Percentiles rank a stretch among this genome's conserved stretches.
Evolutionary conservation across 352 stramenopile genomes (phyloP).

Genomic region (Halophytophthora batemanensis): DNA sequence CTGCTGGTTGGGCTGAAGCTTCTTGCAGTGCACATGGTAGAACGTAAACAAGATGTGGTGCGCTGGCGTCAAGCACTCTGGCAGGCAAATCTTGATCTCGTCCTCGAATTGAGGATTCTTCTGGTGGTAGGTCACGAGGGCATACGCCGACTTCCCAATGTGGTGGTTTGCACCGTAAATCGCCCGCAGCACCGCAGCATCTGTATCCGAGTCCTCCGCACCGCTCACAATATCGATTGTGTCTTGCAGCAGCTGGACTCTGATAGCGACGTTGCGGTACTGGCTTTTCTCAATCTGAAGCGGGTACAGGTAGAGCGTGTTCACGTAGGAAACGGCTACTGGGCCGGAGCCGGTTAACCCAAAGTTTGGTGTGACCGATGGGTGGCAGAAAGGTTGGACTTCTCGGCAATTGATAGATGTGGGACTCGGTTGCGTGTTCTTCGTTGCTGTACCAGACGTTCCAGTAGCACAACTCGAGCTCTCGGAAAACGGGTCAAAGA

Average conservation of each 20-base stretch:
- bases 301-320: constrained; percentile 65
- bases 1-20: constrained; percentile 47
- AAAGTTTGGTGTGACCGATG: constrained; percentile 25
- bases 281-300: constrained; percentile 62
- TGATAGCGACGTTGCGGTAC: constrained; percentile 64
- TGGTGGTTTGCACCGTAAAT: constrained; percentile 37
- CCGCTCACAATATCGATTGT: constrained; percentile 47
- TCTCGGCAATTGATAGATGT: constrained; percentile 36
- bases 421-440: neutral
- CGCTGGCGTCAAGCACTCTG: constrained; percentile 34
- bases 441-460: neutral
- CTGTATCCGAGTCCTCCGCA: constrained; percentile 27
- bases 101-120: constrained; percentile 75
- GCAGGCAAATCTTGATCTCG: constrained; percentile 72
- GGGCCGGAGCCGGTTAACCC: constrained; percentile 48
- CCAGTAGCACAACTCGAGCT: neutral
- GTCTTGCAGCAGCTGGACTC: constrained; percentile 54
- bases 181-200: constrained; percentile 28
- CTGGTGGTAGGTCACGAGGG: constrained; percentile 75
- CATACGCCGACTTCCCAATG: constrained; percentile 24
- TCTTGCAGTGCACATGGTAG: constrained; percentile 85
- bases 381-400: constrained; percentile 63
- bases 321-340: constrained; percentile 53
- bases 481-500: constrained; percentile 39
- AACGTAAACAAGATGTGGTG: constrained; percentile 76